Percentiles rank a stretch among this genome's conserved stretches.
These are phyloP conservation scores for Heritiera fomes DNA, from an alignment of 345 rosid genomes.

Conservation along the genomic window DNA sequence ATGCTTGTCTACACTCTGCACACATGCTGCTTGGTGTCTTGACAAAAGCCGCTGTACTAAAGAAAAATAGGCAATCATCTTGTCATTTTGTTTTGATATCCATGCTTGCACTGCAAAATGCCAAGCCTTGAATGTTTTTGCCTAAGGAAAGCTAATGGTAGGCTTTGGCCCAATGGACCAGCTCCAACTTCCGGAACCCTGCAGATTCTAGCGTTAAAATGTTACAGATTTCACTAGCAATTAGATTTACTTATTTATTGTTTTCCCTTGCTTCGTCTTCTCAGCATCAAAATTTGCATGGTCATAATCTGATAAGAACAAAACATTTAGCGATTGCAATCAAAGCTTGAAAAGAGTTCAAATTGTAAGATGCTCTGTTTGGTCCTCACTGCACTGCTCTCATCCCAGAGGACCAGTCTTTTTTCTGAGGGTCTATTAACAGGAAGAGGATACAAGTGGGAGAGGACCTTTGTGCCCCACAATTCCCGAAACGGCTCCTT, in stretches of 20 bases:
- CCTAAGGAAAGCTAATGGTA: not conserved
- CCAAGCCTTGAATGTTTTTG: not conserved
- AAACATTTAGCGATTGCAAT: not conserved
- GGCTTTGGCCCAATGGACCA: not conserved
- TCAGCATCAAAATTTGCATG: not conserved
- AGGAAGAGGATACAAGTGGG: not conserved
- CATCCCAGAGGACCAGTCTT: not conserved
- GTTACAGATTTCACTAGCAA: not conserved
- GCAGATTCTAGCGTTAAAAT: not conserved
- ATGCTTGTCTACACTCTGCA: not conserved
- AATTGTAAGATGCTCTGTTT: not conserved
- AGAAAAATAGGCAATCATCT: too few species aligned
- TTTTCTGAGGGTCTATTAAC: not conserved
- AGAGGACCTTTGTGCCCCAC: not conserved
- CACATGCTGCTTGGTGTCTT: not conserved
- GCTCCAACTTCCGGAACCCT: not conserved
- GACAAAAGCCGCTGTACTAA: too few species aligned
- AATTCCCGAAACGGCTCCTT: not conserved
- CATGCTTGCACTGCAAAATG: not conserved
- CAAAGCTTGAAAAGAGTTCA: not conserved
- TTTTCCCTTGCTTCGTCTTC: not conserved
- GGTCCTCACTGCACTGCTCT: too few species aligned
- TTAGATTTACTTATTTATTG: too few species aligned
- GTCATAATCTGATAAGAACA: not conserved
- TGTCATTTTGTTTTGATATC: too few species aligned